A percentile compares a stretch with the other conserved stretches of the same genome.
Conservation (phyloP, 495 filamentous ascomycete species). For the Neurospora sp. region DNA sequence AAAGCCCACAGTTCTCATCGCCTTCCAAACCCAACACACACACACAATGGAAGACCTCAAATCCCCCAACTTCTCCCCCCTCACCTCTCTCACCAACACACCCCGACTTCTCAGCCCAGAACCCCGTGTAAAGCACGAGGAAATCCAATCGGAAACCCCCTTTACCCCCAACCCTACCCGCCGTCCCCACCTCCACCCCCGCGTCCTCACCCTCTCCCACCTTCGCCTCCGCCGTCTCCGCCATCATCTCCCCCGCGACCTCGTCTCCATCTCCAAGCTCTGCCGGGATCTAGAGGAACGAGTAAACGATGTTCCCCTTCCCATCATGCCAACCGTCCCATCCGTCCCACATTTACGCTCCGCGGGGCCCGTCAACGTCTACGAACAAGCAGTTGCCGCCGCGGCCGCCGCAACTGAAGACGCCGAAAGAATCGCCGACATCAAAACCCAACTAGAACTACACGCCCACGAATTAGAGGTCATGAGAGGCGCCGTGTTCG, state of each 20-base stretch:
- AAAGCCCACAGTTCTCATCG: neutral
- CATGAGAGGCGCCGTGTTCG: neutral
- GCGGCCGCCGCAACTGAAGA: neutral
- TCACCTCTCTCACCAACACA: neutral
- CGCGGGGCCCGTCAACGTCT: neutral
- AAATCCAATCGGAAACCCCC: neutral
- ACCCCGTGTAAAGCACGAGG: neutral
- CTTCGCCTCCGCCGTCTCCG: neutral
- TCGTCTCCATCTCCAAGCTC: neutral
- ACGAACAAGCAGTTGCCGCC: neutral
- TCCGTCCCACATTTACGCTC: neutral
- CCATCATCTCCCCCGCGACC: neutral
- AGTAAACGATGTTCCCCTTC: neutral
- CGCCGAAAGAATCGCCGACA: neutral
- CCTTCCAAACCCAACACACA: neutral
- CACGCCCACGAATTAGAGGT: neutral
- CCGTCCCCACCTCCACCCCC: neutral
- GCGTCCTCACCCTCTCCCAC: neutral
- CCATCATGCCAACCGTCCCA: neutral
- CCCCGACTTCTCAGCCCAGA: neutral
- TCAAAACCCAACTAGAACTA: neutral
- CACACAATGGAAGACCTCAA: neutral
- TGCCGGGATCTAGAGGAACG: neutral
- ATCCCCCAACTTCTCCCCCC: neutral
- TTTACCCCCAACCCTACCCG: neutral